Conservation (phyloP, 768 basidiomycete species). For the Nevesoporus exiguus region DNA sequence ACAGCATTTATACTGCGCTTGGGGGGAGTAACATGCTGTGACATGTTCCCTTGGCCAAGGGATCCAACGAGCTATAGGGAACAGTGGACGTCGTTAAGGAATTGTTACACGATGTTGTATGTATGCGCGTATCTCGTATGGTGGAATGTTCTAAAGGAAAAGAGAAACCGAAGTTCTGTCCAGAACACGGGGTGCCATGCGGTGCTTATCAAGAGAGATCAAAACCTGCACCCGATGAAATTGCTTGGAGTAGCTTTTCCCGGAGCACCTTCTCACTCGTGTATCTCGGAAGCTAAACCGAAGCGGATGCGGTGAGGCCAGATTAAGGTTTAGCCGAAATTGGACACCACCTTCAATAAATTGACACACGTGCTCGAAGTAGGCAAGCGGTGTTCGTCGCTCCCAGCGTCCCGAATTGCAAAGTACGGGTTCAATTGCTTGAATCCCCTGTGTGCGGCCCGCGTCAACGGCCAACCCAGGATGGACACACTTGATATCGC, state of each 20-base stretch:
- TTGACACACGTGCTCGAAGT: constrained; percentile 90
- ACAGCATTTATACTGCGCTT: constrained; percentile 29
- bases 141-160: neutral
- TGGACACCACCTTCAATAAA: constrained; percentile 66
- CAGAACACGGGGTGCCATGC: neutral
- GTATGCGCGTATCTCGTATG: neutral
- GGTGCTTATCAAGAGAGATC: constrained; percentile 66
- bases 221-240: constrained; percentile 86
- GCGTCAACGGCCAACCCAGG: neutral
- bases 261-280: constrained; percentile 58
- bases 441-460: constrained; percentile 55
- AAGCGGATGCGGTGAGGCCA: neutral
- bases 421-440: constrained; percentile 86
- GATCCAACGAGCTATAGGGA: constrained; percentile 18
- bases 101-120: constrained; percentile 8
- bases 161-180: neutral
- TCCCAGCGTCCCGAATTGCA: constrained; percentile 77
- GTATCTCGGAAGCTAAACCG: constrained; percentile 64
- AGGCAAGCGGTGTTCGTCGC: constrained; percentile 66
- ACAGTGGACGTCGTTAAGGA: neutral
- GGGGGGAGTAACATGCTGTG: constrained; percentile 23
- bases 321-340: neutral
- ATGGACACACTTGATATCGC: constrained; percentile 25
- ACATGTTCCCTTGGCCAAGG: neutral
- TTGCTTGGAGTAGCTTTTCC: constrained; percentile 80